Evolutionary conservation across 495 filamentous ascomycete species (phyloP).

Genomic region (Daldinia grandis): DNA sequence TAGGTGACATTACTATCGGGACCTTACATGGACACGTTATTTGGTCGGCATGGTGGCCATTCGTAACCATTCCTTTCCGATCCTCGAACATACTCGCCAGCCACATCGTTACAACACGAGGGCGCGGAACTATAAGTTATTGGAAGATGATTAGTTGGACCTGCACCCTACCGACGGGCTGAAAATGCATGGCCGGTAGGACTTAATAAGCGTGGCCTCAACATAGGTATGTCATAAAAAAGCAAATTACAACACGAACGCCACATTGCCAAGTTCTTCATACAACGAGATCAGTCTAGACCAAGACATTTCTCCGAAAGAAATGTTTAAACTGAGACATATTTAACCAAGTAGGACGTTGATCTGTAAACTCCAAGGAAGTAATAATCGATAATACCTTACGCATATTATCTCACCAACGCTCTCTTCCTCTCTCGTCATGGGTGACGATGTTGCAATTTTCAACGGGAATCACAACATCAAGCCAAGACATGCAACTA

Average conservation of each 20-base stretch:
- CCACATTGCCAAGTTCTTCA: constrained; percentile 17
- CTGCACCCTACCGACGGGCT: constrained; percentile 20
- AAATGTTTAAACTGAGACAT: not conserved
- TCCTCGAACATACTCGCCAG: not conserved
- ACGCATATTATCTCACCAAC: not conserved
- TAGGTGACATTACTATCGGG: constrained; percentile 7
- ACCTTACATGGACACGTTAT: constrained; percentile 23
- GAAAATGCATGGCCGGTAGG: constrained; percentile 18
- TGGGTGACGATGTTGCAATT: not conserved
- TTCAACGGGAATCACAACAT: not conserved
- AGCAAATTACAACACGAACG: constrained; percentile 25
- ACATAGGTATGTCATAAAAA: constrained; percentile 13
- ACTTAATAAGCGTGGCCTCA: constrained; percentile 15
- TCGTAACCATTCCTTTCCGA: constrained; percentile 1
- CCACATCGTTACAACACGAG: constrained; percentile 22
- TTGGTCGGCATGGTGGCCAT: not conserved
- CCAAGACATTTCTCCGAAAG: constrained; percentile 10
- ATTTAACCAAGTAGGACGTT: not conserved
- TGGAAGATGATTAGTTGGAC: constrained; percentile 2
- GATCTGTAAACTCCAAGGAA: not conserved
- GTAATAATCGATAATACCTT: not conserved
- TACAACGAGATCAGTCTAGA: constrained; percentile 12
- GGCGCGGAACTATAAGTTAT: constrained; percentile 3
- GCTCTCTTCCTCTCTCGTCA: not conserved
- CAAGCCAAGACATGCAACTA: not conserved